Evolutionary conservation across 2,329 filamentous ascomycete genomes (phyloP), one percentile per base, ranked within the genome.

Genomic region (Rhynchosporium graminicola): DNA sequence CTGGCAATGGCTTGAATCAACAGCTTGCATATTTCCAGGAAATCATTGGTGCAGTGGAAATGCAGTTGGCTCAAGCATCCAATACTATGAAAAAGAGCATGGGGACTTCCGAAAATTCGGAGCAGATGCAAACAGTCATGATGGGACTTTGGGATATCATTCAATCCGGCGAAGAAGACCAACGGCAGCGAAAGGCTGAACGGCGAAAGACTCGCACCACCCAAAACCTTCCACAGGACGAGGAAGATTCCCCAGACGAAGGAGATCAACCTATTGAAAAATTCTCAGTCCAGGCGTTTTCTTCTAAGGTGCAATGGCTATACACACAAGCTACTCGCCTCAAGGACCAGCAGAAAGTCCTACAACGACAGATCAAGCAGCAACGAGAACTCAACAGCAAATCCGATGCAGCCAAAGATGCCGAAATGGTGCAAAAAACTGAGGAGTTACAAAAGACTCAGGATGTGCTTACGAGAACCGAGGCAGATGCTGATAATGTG

Each of bases 341-440:
- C 42, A 88, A 91, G 65, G 91, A 97, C 70, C 93, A 98, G 74
- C 96, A 97, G 74, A 86, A 87, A 55, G 93, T 97, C 28, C 82
- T 98, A 8, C 89, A 94, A 71, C 87, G 92, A 48, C 93, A 98
- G 75, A 94, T 97, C 71, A 94, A 96, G 77, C 93, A 98, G 74
- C 94, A 98, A 77, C 89, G 93, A 63, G 92, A 96, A 72, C 83
- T 97, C 62, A 96, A 96, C 77, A 92, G 83, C 78, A 93, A 93
- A 72, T 92, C 91, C 0, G 92, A 96, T 68, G 81, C 84, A 26
- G 83, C 87, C 64, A 86, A 87, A 71, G 87, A 89, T 69, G 82
- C 82, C 46, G 84, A 89, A 65, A 74, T 90, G n/a, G 79, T 82
- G 29, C 75, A 79, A 54, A 86, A 84, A 69, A 78, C 81, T 59